Evolutionary conservation across 352 stramenopile genomes (phyloP).

Genomic region (Globisporangium paroecandrum): DNA sequence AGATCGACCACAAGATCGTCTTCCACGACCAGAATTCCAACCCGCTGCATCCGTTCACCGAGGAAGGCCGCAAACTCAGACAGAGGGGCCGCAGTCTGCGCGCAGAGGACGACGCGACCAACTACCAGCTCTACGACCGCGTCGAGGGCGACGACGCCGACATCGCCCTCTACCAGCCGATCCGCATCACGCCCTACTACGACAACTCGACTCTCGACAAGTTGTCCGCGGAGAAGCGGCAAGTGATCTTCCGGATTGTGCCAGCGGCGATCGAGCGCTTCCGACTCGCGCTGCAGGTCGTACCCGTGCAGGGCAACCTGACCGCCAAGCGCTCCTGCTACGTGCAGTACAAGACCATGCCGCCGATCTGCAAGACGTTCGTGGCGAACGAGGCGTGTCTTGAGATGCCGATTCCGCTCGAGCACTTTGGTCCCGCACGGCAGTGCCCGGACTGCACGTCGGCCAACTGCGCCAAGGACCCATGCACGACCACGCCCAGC

Average conservation of each 20-base stretch:
- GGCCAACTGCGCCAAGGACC: conserved; percentile 34
- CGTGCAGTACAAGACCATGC: conserved; percentile 50
- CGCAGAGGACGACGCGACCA: conserved; percentile 14
- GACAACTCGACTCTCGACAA: conserved; percentile 44
- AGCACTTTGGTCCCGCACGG: conserved; percentile 53
- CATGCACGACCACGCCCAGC: conserved; percentile 29
- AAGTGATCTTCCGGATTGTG: conserved; percentile 53
- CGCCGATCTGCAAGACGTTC: conserved; percentile 52
- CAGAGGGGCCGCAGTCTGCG: background rate
- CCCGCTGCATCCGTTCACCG: conserved; percentile 17
- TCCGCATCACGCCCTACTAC: conserved; percentile 68
- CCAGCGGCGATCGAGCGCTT: conserved; percentile 67
- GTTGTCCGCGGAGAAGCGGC: conserved; percentile 32
- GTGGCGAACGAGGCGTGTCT: conserved; percentile 52
- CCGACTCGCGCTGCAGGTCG: conserved; percentile 41
- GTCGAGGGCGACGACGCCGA: conserved; percentile 24
- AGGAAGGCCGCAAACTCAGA: background rate
- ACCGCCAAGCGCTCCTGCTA: conserved; percentile 59
- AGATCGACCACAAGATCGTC: conserved; percentile 21
- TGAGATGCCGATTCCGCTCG: conserved; percentile 65
- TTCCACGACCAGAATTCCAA: conserved; percentile 17
- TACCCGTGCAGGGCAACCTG: conserved; percentile 63
- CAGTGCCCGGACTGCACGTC: conserved; percentile 45
- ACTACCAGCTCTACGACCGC: conserved; percentile 38
- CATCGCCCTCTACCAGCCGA: conserved; percentile 31